Evolutionary conservation across 1,284 basidiomycete genomes (phyloP).

Genomic region (Ustilago lituana): DNA sequence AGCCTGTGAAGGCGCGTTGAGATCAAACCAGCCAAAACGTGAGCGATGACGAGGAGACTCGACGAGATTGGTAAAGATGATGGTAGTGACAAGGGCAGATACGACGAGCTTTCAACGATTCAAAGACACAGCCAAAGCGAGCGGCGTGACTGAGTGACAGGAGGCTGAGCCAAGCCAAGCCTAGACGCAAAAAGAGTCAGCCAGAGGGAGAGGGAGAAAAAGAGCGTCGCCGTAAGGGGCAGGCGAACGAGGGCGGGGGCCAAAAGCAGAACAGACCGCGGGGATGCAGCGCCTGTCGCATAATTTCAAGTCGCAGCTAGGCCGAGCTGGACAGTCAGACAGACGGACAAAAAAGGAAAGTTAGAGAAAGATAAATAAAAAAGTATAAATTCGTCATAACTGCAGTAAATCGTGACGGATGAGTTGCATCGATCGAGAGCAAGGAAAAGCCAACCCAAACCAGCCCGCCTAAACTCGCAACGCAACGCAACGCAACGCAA

Average conservation of each 20-base stretch:
- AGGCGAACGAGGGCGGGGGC: too few species aligned
- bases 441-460: too few species aligned
- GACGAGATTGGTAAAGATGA: slow-evolving; percentile 22
- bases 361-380: neutral
- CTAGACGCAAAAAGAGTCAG: neutral
- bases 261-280: too few species aligned
- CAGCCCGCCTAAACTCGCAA: too few species aligned
- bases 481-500: too few species aligned
- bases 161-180: slow-evolving; percentile 2
- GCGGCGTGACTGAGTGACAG: neutral
- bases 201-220: too few species aligned
- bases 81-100: slow-evolving; percentile 13
- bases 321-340: neutral
- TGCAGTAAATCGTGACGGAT: neutral
- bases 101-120: slow-evolving; percentile 6
- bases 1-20: slow-evolving; percentile 38
- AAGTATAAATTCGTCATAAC: slow-evolving; percentile 5
- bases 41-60: slow-evolving; percentile 16
- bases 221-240: neutral
- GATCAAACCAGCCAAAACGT: slow-evolving; percentile 12
- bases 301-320: neutral
- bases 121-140: neutral
- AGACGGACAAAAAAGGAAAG: neutral
- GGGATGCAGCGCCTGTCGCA: too few species aligned
- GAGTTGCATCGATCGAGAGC: slow-evolving; percentile 13